A percentile compares a stretch with the other conserved stretches of the same genome.
These are phyloP conservation scores for Penicillium cinerascens DNA, from an alignment of 495 filamentous ascomycete genomes.

Conservation along the genomic window DNA sequence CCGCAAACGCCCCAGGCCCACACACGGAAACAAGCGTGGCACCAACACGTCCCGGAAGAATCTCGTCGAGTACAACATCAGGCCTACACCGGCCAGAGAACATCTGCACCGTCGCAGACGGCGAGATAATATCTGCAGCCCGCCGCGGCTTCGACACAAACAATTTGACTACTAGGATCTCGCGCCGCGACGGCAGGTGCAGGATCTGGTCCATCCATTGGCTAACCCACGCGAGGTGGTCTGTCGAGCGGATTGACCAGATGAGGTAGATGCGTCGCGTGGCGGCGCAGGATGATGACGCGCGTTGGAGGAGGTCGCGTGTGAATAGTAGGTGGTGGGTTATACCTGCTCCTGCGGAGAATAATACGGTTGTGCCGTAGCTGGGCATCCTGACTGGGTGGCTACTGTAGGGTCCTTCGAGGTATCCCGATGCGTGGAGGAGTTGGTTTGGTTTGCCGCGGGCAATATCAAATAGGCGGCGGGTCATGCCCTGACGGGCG, in stretches of 20 bases:
- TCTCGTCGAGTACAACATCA: conserved; percentile 64
- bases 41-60: conserved; percentile 73
- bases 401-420: conserved; percentile 83
- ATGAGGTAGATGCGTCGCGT: conserved; percentile 76
- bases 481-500: conserved; percentile 80
- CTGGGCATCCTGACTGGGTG: conserved; percentile 60
- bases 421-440: conserved; percentile 58
- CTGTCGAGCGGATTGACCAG: conserved; percentile 85
- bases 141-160: conserved; percentile 79
- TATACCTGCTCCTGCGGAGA: conserved; percentile 84
- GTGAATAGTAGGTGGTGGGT: conserved; percentile 82
- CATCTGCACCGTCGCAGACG: conserved; percentile 84
- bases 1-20: conserved; percentile 83
- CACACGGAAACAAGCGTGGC: conserved; percentile 85
- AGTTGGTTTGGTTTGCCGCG: conserved; percentile 53
- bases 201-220: conserved; percentile 96
- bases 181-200: conserved; percentile 73
- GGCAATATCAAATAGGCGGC: conserved; percentile 66
- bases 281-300: conserved; percentile 66
- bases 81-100: conserved; percentile 66
- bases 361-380: conserved; percentile 82
- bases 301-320: conserved; percentile 68
- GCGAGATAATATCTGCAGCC: conserved; percentile 66
- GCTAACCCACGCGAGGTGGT: conserved; percentile 88
- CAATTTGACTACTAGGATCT: conserved; percentile 78